Evolutionary conservation across 257 asterid species (phyloP), one percentile per base, ranked within the genome.

Genomic region (Striga asiatica): DNA sequence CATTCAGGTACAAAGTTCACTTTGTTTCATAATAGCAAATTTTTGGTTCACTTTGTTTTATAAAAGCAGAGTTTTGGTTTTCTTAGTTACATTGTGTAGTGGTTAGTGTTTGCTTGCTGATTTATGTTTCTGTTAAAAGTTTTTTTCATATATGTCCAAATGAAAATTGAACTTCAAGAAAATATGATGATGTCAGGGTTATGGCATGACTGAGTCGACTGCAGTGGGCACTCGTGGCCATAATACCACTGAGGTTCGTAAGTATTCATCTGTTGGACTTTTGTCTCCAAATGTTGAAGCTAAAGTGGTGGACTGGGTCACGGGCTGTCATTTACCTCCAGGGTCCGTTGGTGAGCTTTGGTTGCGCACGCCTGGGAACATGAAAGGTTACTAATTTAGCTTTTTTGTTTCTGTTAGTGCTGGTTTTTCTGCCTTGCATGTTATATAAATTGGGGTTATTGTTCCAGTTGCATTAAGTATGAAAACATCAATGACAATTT

Each of bases 121-220:
- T n/a, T n/a, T n/a, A n/a, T n/a, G n/a, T n/a, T n/a, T n/a, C n/a
- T n/a, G n/a, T n/a, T n/a, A n/a, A n/a, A n/a, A n/a, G n/a, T 1
- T 41, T 41, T 4, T 48, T 49, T n/a, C 25, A 7, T 49, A 1
- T 1, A 17, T 22, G 32, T 27, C 18, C 46, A 38, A 24, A 49
- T 23, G 55, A 49, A 49, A 49, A 49, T 6, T 22, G 35, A 10
- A 7, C 2, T 12, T 3, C 16, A n/a, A 43, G 13, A 11, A 23
- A 56, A 21, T 43, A 18, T 17, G 22, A 45, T 59, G 45, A 3
- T 64, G 17, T 55, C 73, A 88, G 97, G 97, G 97, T 27, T 88
- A 85, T 77, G 97, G 95, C 56, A 56, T 88, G 94, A 88, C 95
- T 11, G 97, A 88, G 62, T 61, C 94, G 16, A 70, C 89, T 54